Conservation (phyloP, 2,329 filamentous ascomycete species). For the Stachybotrys elegans region DNA sequence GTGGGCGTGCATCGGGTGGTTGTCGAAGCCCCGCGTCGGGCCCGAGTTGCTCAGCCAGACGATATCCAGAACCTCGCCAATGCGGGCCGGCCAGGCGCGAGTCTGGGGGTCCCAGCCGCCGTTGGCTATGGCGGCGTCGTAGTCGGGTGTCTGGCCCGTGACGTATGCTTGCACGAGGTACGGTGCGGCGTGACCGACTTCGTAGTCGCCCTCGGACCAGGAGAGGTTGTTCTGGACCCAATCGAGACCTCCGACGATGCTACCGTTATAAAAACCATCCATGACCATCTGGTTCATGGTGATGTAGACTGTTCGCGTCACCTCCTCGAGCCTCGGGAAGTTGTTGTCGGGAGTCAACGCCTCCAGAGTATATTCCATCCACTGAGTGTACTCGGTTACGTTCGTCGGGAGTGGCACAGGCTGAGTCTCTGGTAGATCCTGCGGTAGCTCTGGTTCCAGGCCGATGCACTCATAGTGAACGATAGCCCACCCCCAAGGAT, state of each 20-base stretch:
- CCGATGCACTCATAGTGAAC: slow-evolving; percentile 30
- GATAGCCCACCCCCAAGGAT: slow-evolving; percentile 41
- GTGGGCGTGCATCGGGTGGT: slow-evolving; percentile 52
- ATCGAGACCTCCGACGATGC: slow-evolving; percentile 22
- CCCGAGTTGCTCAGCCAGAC: slow-evolving; percentile 39
- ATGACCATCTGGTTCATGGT: slow-evolving; percentile 35
- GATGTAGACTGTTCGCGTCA: slow-evolving; percentile 44
- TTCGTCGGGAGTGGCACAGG: slow-evolving; percentile 14
- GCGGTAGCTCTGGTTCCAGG: not conserved
- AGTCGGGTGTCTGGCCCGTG: slow-evolving; percentile 47
- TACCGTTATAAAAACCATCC: slow-evolving; percentile 23
- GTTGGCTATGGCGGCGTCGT: slow-evolving; percentile 42
- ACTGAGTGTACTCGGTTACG: slow-evolving; percentile 39
- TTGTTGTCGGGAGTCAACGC: slow-evolving; percentile 5
- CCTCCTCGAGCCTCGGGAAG: slow-evolving; percentile 37
- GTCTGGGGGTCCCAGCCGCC: slow-evolving; percentile 48
- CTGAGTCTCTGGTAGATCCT: slow-evolving; percentile 8
- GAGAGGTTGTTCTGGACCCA: slow-evolving; percentile 38
- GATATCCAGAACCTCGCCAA: slow-evolving; percentile 53
- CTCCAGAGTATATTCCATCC: slow-evolving; percentile 27
- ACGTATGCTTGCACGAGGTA: slow-evolving; percentile 50
- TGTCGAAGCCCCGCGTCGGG: slow-evolving; percentile 31
- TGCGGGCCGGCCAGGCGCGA: slow-evolving; percentile 43
- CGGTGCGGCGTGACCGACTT: slow-evolving; percentile 20
- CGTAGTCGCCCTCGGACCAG: slow-evolving; percentile 33